phyloP scores from a whole-genome alignment of 257 asterid species.

The Fraxinus americana region DNA sequence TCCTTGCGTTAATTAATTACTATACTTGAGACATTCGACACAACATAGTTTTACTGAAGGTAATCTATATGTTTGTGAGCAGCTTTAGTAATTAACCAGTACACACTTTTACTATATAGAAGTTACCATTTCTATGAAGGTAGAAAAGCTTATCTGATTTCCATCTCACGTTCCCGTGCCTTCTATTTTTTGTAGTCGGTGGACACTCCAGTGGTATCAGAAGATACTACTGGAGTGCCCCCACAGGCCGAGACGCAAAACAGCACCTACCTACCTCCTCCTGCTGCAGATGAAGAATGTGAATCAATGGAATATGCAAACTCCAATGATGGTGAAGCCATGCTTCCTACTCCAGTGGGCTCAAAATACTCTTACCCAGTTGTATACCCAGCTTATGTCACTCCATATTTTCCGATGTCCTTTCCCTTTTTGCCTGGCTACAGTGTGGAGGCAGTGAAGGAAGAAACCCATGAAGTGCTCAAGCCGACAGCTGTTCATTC shows the following conservation, averaged over 20 bases:
- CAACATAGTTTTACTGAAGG: no score
- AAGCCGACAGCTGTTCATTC: conserved; percentile 93
- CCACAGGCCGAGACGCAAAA: conserved; percentile 54
- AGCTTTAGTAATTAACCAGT: no score
- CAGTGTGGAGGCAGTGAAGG: conserved; percentile 53
- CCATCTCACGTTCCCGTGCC: neutral
- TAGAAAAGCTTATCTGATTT: neutral
- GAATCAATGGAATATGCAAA: conserved; percentile 83
- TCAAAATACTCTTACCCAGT: conserved; percentile 65
- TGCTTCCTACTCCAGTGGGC: conserved; percentile 46
- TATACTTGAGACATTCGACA: neutral
- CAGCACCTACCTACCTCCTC: conserved; percentile 42
- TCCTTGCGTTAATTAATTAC: no score
- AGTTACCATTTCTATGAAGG: no score
- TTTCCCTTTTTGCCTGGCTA: conserved; percentile 71
- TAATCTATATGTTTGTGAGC: no score
- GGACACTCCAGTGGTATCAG: conserved; percentile 56
- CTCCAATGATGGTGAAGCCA: conserved; percentile 60
- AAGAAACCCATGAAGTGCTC: conserved; percentile 78
- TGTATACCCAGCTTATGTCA: conserved; percentile 71
- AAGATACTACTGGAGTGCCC: conserved; percentile 58
- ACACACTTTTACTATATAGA: no score
- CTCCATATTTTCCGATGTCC: conserved; percentile 68
- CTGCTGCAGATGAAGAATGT: conserved; percentile 69
- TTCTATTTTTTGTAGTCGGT: conserved; percentile 44